These are phyloP conservation scores for Metschnikowia gelsemii DNA, from an alignment of 805 yeast species.

Conservation along the genomic window DNA sequence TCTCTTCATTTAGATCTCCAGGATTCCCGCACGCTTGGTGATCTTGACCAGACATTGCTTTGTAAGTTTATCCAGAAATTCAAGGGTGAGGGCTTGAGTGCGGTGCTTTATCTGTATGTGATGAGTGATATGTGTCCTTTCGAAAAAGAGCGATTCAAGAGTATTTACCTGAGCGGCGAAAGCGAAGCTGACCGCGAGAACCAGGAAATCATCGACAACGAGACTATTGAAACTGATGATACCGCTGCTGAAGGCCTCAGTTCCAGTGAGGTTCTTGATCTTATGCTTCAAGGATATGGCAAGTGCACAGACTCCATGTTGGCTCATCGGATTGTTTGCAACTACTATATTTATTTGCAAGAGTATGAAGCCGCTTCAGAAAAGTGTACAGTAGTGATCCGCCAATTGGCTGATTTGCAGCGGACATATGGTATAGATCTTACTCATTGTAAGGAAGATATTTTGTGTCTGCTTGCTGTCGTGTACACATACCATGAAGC, in stretches of 20 bases:
- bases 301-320: slow-evolving; percentile 46
- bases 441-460: slow-evolving; percentile 52
- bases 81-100: slow-evolving; percentile 60
- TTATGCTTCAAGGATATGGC: slow-evolving; percentile 52
- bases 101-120: slow-evolving; percentile 58
- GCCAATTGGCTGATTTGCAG: slow-evolving; percentile 48
- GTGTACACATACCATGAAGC: slow-evolving; percentile 84
- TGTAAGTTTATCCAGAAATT: slow-evolving; percentile 55
- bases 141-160: slow-evolving; percentile 33
- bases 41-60: slow-evolving; percentile 47
- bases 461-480: slow-evolving; percentile 67
- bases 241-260: slow-evolving; percentile 22
- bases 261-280: slow-evolving; percentile 51
- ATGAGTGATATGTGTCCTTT: slow-evolving; percentile 70
- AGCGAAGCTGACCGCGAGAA: not conserved
- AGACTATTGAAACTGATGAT: slow-evolving; percentile 12
- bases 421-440: slow-evolving; percentile 49
- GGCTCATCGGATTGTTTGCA: slow-evolving; percentile 63
- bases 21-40: slow-evolving; percentile 52
- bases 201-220: slow-evolving; percentile 16
- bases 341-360: slow-evolving; percentile 55
- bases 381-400: slow-evolving; percentile 59
- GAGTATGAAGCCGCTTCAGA: slow-evolving; percentile 65
- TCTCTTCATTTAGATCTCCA: slow-evolving; percentile 68
- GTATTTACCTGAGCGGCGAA: slow-evolving; percentile 15